Evolutionary conservation across 352 stramenopile genomes (phyloP), one percentile per base, ranked within the genome.

Genomic region (Pelagophyceae sp.): DNA sequence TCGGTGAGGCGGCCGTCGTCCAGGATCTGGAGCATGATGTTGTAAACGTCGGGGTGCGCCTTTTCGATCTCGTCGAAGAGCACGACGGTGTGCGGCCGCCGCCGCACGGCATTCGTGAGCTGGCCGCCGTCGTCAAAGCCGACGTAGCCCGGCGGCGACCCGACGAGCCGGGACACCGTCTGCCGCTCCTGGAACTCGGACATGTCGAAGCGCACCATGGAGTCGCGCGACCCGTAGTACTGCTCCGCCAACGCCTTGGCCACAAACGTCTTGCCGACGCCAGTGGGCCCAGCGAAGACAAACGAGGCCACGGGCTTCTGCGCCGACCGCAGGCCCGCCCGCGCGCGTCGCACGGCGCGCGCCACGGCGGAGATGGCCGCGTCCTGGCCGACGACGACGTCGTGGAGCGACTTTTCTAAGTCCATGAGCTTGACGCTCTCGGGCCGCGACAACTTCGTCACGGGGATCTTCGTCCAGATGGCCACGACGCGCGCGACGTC

Each of bases 101-200:
- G 85, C 64, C 91, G 86, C 11, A 96, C 87, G 11, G 91, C 91
- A 71, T 97, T 91, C 0, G 92, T 97, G 32, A 97, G 80, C 2
- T 88, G 87, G 0, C 94, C 93, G n/a, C 93, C 92, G 83, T 97
- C 91, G 71, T 98, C 93, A 76, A 95, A 96, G 20, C 87, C 87
- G 27, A 88, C 77, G 78, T 97, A 97, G 33, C 91, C 94, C 11
- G 94, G 92, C 20, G 93, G 91, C 19, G 91, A 86, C 27, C 94
- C 93, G 76, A 95, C 92, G 3, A 98, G 83, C 60, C 91, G 86
- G 65, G 86, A 91, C n/a, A 97, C 93, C 35, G 87, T 93, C 79
- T 96, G 94, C 77, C 96, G 96, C 80, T 98, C 94, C 88, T 96
- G 96, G 83, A 96, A 95, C 84, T 98, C 94, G 29, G 90, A 97